phyloP scores from a whole-genome alignment of 176 grass and related monocot genomes.

The Raddia distichophylla region DNA sequence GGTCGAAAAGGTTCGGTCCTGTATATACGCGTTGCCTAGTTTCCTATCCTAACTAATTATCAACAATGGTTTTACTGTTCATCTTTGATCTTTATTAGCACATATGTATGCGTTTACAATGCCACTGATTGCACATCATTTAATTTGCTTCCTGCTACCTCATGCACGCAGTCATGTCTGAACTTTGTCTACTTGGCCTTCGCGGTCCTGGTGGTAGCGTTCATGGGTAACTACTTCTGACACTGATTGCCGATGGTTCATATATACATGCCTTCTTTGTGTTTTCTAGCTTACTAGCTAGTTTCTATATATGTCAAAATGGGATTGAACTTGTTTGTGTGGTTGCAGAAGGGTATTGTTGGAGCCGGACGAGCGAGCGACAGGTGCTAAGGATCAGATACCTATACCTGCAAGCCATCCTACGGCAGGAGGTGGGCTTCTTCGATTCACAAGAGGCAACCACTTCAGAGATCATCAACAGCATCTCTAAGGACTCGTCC shows the following conservation, averaged over 20 bases:
- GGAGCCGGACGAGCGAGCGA: constrained; percentile 99
- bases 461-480: constrained; percentile 94
- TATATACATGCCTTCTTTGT: no score
- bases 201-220: constrained; percentile 83
- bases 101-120: background rate
- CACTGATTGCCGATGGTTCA: no score
- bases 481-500: constrained; percentile 89
- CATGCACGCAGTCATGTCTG: constrained; percentile 68
- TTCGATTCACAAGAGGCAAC: constrained; percentile 98
- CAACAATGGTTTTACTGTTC: background rate
- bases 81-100: background rate
- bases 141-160: background rate
- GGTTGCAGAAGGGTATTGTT: constrained; percentile 87
- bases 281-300: no score
- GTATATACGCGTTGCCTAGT: background rate
- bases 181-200: constrained; percentile 91
- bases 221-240: constrained; percentile 64
- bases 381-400: constrained; percentile 90
- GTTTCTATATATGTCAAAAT: no score
- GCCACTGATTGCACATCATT: background rate
- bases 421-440: constrained; percentile 91
- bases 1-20: constrained; percentile 70
- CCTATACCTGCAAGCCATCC: constrained; percentile 90
- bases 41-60: no score
- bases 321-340: background rate